These are phyloP conservation scores for Jaenimonas drosophilae DNA, from an alignment of 208 protist genomes.

Conservation along the genomic window DNA sequence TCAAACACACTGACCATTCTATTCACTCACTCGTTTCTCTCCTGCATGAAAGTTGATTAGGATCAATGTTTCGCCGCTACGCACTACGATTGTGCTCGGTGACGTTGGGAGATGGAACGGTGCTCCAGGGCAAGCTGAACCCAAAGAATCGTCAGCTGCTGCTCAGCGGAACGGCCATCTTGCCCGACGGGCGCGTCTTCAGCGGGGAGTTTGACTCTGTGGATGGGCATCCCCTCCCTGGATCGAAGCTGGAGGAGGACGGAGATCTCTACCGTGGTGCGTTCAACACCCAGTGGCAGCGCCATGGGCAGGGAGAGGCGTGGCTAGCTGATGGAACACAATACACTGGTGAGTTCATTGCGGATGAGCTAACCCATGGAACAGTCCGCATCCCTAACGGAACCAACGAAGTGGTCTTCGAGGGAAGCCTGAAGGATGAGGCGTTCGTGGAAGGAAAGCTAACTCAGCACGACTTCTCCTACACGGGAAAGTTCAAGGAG, in stretches of 20 bases:
- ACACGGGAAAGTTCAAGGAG: slow-evolving; percentile 70
- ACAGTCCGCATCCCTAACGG: slow-evolving; percentile 84
- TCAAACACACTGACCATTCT: too few relatives aligned
- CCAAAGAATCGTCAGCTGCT: slow-evolving; percentile 28
- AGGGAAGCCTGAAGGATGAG: slow-evolving; percentile 70
- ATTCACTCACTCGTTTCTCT: too few relatives aligned
- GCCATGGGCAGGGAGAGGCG: slow-evolving; percentile 72
- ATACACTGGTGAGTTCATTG: slow-evolving; percentile 66
- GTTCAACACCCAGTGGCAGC: slow-evolving; percentile 83
- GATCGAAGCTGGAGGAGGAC: slow-evolving; percentile 81
- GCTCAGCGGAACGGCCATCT: slow-evolving; percentile 46
- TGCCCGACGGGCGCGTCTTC: slow-evolving; percentile 75
- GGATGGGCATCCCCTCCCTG: slow-evolving; percentile 51
- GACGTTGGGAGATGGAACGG: slow-evolving; percentile 53
- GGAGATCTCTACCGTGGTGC: slow-evolving; percentile 79
- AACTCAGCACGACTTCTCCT: slow-evolving; percentile 73
- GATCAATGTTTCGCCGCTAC: slow-evolving; percentile 11
- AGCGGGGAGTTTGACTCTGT: slow-evolving; percentile 52
- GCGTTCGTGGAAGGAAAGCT: slow-evolving; percentile 71
- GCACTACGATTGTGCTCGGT: slow-evolving; percentile 13
- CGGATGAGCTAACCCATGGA: slow-evolving; percentile 75
- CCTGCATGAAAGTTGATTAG: background rate
- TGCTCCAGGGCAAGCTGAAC: slow-evolving; percentile 63
- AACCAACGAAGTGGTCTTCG: slow-evolving; percentile 72
- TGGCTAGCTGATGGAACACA: slow-evolving; percentile 82